A percentile compares a stretch with the other conserved stretches of the same genome.
These are phyloP conservation scores for Rhizopogon vesiculosus DNA, from an alignment of 768 basidiomycete genomes.

Conservation along the genomic window DNA sequence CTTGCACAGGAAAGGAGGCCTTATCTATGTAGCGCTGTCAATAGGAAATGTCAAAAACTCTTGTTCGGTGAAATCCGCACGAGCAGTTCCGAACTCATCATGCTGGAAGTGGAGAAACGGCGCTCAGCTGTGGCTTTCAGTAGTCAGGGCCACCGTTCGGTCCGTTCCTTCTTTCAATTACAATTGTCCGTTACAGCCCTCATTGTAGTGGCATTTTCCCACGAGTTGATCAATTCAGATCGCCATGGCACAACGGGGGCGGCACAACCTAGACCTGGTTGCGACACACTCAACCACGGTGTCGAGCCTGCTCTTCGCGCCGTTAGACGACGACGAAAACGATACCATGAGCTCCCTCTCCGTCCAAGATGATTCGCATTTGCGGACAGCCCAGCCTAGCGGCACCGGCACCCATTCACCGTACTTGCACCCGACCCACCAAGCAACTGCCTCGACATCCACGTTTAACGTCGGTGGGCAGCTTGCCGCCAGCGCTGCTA, in stretches of 20 bases:
- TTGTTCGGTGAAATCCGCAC: too few species aligned
- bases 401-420: slow-evolving; percentile 26
- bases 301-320: slow-evolving; percentile 5
- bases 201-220: not conserved
- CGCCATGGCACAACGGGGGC: not conserved
- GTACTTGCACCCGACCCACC: slow-evolving; percentile 32
- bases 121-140: too few species aligned
- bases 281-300: not conserved
- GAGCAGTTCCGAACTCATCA: too few species aligned
- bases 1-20: too few species aligned
- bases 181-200: too few species aligned
- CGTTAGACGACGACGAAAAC: slow-evolving; percentile 16
- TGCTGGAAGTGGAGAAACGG: too few species aligned
- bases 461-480: slow-evolving; percentile 29
- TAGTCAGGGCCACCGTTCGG: too few species aligned
- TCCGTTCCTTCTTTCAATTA: too few species aligned
- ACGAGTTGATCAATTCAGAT: not conserved
- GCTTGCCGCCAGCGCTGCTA: slow-evolving; percentile 1
- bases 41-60: too few species aligned
- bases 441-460: slow-evolving; percentile 30
- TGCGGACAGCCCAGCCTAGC: not conserved
- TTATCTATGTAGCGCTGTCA: too few species aligned
- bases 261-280: slow-evolving; percentile 1
- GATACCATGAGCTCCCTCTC: slow-evolving; percentile 19
- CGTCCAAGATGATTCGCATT: slow-evolving; percentile 3